Conservation (phyloP, 192 early-diverging fungal genomes). For the Coemansia sp. region DNA sequence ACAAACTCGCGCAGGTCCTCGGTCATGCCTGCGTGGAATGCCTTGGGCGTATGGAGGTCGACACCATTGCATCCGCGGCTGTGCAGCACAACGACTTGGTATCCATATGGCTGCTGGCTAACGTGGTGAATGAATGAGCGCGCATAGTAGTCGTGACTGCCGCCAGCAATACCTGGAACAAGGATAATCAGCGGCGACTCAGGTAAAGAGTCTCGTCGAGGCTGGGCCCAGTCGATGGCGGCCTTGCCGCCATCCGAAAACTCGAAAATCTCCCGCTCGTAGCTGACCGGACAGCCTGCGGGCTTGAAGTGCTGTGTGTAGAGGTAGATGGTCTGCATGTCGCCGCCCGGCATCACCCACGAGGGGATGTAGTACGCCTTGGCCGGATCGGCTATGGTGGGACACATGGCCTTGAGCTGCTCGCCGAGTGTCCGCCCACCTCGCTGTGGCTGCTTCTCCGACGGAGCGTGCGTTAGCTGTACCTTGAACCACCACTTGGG, state of each 20-base stretch:
- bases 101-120: slow-evolving; percentile 56
- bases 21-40: slow-evolving; percentile 80
- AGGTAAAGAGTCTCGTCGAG: slow-evolving; percentile 1
- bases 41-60: slow-evolving; percentile 67
- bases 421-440: slow-evolving; percentile 20
- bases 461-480: slow-evolving; percentile 36
- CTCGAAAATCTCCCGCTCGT: slow-evolving; percentile 48
- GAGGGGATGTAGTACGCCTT: slow-evolving; percentile 66
- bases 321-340: slow-evolving; percentile 70
- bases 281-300: slow-evolving; percentile 37
- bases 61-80: slow-evolving; percentile 83
- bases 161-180: slow-evolving; percentile 43
- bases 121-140: slow-evolving; percentile 41
- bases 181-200: slow-evolving; percentile 38
- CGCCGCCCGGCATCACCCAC: slow-evolving; percentile 66
- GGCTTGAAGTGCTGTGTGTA: slow-evolving; percentile 53
- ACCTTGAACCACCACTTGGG: slow-evolving; percentile 42
- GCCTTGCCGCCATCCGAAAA: slow-evolving; percentile 49
- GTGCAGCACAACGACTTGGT: slow-evolving; percentile 81
- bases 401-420: slow-evolving; percentile 49
- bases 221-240: slow-evolving; percentile 45
- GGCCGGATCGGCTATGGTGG: slow-evolving; percentile 54
- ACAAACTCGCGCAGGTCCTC: slow-evolving; percentile 65
- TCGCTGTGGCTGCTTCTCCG: slow-evolving; percentile 38
- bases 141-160: slow-evolving; percentile 48